Conservation (phyloP, 257 asterid species). For the Nicotiana paniculata region DNA sequence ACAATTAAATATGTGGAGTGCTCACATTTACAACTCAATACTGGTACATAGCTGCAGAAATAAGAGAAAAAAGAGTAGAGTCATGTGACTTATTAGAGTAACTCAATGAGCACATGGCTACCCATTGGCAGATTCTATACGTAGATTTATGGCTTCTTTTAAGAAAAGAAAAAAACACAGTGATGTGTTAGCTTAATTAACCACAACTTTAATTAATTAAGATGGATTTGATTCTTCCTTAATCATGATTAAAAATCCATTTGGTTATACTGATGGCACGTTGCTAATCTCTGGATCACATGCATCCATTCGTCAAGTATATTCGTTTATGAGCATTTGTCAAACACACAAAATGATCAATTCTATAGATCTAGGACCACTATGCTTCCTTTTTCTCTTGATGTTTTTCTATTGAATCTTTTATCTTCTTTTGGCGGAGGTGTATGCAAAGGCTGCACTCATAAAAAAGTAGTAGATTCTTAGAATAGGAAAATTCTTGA, state of each 20-base stretch:
- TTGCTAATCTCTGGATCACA: background rate
- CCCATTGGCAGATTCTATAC: constrained; percentile 4
- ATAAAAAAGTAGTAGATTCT: background rate
- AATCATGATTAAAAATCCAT: background rate
- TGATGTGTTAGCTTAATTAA: background rate
- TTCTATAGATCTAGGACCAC: background rate
- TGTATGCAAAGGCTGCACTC: background rate
- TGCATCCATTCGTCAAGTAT: background rate
- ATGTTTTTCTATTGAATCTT: background rate
- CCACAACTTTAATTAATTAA: background rate
- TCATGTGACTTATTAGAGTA: background rate
- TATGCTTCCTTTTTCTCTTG: background rate
- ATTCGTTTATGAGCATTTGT: background rate
- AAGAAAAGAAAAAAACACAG: background rate
- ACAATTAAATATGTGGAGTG: background rate
- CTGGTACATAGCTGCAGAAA: background rate
- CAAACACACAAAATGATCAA: background rate
- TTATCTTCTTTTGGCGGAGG: background rate
- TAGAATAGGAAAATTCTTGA: background rate
- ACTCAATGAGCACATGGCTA: constrained; percentile 5
- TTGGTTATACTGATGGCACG: background rate
- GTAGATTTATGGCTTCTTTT: background rate
- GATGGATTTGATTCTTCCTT: background rate
- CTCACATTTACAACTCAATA: background rate
- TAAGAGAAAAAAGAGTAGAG: background rate